Base-by-base conservation (phyloP, 2,329 filamentous ascomycete genomes). In the Clonostachys rhizophaga region DNA sequence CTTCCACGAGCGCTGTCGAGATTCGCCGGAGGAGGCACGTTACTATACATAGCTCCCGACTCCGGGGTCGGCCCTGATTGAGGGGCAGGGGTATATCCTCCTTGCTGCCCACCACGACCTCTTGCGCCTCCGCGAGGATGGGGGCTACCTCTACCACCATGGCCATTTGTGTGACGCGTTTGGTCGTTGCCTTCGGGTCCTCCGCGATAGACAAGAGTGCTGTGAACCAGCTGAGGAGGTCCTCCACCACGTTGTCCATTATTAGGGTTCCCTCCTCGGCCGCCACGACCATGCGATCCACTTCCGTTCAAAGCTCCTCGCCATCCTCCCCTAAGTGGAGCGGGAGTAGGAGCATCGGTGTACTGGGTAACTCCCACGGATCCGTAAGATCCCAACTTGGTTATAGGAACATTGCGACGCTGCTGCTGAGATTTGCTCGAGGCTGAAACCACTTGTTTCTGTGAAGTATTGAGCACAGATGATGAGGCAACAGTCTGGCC, bases 401-500 rank as follows among this genome's bases (percentile, higher is more conserved):
- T 30, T 30, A 30, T 30, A 30, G 24, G 24, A 30, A 30, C 24
- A 11, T 77, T 70, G 0, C 74, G 79, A 51, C 83, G 70, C 1
- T 79, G 74, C 51, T 80, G 78, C 58, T 66, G 64, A 4, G 65
- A 63, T 44, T 58, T 68, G 54, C 55, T 79, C 44, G 87, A 81
- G 49, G 79, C 78, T 50, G 82, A 85, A 40, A 95, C 74, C 17
- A 96, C 79, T 69, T 99, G 94, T 56, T 81, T 86, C 59, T 91
- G 76, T 2, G 85, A 86, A 48, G 95, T 74, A 68, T 99, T 99
- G 34, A 99, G 78, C 3, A 97, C 91, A 1, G 89, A 87, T n/a
- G 87, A 87, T 7, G 86, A 81, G 3, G 90, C 83, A 5, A 99
- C 91, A 0, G 94, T 96, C 63, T 94, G 91, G 45, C 94, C 94